Evolutionary conservation across 805 yeast genomes (phyloP).

Genomic region (Yarrowia sp.): DNA sequence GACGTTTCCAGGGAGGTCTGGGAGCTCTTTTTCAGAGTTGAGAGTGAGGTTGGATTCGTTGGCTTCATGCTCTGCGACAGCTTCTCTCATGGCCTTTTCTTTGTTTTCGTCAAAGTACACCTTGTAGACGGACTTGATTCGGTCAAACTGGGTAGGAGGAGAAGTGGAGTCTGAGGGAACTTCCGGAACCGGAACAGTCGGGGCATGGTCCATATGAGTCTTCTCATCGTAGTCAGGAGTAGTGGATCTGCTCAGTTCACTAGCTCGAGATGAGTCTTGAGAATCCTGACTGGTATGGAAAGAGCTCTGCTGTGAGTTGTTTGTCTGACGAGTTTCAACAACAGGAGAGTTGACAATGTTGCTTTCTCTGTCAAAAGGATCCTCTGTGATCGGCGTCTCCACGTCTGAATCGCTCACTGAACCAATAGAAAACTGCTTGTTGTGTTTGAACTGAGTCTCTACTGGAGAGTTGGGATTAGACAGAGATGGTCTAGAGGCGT

Average conservation of each 20-base stretch:
- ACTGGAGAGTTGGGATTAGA: conserved; percentile 2
- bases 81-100: conserved; percentile 3
- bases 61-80: not conserved
- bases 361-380: conserved; percentile 9
- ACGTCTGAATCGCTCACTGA: not conserved
- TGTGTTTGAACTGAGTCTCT: not conserved
- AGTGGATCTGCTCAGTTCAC: not conserved
- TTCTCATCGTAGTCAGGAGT: conserved; percentile 2
- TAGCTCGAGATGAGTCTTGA: not conserved
- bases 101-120: conserved; percentile 31
- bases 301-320: not conserved
- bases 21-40: not conserved
- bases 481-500: not conserved
- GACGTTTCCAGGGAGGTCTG: not conserved
- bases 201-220: not conserved
- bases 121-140: conserved; percentile 35
- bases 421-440: conserved; percentile 5
- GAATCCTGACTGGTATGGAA: not conserved
- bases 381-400: not conserved
- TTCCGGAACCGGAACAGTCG: not conserved
- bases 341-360: not conserved
- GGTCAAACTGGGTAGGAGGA: conserved; percentile 32
- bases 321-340: not conserved
- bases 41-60: not conserved
- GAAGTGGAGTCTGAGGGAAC: not conserved